Percentiles rank a stretch among this genome's conserved stretches.
Conservation (phyloP, 352 stramenopile species). For the Peronospora tabacina region DNA sequence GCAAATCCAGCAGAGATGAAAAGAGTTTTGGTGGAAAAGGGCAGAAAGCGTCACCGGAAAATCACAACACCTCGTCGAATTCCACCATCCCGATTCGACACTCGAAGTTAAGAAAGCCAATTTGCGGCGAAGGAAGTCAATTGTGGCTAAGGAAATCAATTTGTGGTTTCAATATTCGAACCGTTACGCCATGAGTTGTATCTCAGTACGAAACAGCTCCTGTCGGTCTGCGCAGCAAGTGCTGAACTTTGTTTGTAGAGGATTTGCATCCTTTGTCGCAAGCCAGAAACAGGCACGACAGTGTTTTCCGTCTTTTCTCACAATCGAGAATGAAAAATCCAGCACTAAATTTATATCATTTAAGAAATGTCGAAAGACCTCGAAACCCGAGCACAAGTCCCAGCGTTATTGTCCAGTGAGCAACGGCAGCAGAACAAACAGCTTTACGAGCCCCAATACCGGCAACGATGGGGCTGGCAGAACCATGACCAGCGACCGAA, state of each 20-base stretch:
- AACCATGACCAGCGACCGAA: slow-evolving; percentile 16
- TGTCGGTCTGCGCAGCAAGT: neutral
- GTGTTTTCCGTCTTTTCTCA: slow-evolving; percentile 8
- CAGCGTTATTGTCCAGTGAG: slow-evolving; percentile 26
- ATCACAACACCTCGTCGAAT: slow-evolving; percentile 41
- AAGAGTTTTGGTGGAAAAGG: slow-evolving; percentile 3
- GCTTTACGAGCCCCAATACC: slow-evolving; percentile 13
- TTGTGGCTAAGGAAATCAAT: slow-evolving; percentile 1
- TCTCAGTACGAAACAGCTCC: neutral
- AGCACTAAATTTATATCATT: slow-evolving; percentile 12
- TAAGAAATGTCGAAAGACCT: slow-evolving; percentile 13
- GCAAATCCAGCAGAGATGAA: neutral
- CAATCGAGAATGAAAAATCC: slow-evolving; percentile 14
- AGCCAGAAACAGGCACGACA: slow-evolving; percentile 15
- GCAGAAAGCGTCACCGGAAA: slow-evolving; percentile 54
- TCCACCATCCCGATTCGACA: slow-evolving; percentile 25
- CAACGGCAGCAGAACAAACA: slow-evolving; percentile 12
- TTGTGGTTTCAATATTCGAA: neutral
- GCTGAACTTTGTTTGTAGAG: neutral
- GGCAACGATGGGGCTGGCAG: slow-evolving; percentile 38
- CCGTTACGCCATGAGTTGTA: neutral
- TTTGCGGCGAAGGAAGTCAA: no score
- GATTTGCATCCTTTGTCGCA: slow-evolving; percentile 4
- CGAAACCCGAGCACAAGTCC: slow-evolving; percentile 41
- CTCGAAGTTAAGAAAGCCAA: neutral